Evolutionary conservation across 108 stramenopile genomes (phyloP), one percentile per base, ranked within the genome.

Genomic region (Epipyxis sp.): DNA sequence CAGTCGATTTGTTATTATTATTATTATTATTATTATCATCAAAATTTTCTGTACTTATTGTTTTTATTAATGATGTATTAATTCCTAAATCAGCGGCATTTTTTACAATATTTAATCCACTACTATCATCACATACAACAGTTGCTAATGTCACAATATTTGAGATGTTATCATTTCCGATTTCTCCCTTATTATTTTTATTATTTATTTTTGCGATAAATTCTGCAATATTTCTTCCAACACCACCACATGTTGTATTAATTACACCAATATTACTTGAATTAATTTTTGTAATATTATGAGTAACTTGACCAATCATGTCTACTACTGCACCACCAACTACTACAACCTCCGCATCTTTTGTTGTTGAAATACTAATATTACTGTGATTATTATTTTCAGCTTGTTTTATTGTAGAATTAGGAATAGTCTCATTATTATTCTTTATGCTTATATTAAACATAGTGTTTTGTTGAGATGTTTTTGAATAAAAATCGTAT

Each of bases 251-350:
- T 40, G 40, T 67, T 42, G 59, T 41, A 13, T 65, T 39, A 10
- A 82, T 74, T 6, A 30, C 44, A 13, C 87, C 87, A 1, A 84
- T 86, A 50, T 59, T 82, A 39, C 84, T 85, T 0, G 84, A 85
- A 80, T 50, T 69, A 82, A 81, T 44, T 54, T 72, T 16, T 78
- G 67, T 35, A 40, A 50, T 29, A 88, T 89, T 35, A 16, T 72
- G 29, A 29, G 39, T 35, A 0, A 91, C 82, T 50, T 86, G 87
- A 1, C 90, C 91, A n/a, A 92, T 79, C 0, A 84, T 68, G 80
- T 95, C 95, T 3, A 91, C 78, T 1, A 92, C 91, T 43, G 92
- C 77, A 32, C 93, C 93, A 32, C 95, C 95, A 59, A 95, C 81
- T 41, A 93, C 91, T 54, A 92, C 83, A 16, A 93, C 88, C 13